Conservation (phyloP, 1,139 yeast genomes). For the Debaryomyces coudertii region DNA sequence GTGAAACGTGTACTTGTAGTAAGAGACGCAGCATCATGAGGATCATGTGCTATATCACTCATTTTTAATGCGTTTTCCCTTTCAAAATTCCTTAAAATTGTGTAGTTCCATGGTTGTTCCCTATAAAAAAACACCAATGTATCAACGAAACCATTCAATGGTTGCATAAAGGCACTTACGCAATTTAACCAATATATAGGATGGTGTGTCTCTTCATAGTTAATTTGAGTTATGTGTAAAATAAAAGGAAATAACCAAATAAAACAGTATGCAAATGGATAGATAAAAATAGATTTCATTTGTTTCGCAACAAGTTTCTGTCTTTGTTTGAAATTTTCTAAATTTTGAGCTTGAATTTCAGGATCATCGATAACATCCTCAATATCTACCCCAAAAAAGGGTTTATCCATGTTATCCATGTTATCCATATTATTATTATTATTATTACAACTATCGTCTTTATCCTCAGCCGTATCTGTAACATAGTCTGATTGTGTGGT, state of each 20-base stretch:
- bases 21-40: slow-evolving; percentile 24
- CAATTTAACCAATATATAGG: slow-evolving; percentile 69
- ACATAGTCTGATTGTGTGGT: background rate
- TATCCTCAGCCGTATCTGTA: background rate
- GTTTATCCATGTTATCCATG: background rate
- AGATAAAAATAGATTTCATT: slow-evolving; percentile 77
- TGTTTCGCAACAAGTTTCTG: slow-evolving; percentile 74
- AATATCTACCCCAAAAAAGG: slow-evolving; percentile 9
- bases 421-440: too few relatives aligned
- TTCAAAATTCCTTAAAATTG: slow-evolving; percentile 45
- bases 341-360: slow-evolving; percentile 60
- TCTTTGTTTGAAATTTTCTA: slow-evolving; percentile 60
- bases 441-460: too few relatives aligned
- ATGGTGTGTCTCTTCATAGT: slow-evolving; percentile 49
- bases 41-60: slow-evolving; percentile 18
- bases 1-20: slow-evolving; percentile 32
- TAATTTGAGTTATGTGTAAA: slow-evolving; percentile 63
- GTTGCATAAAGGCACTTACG: slow-evolving; percentile 75
- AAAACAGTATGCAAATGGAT: slow-evolving; percentile 79
- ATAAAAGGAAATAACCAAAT: slow-evolving; percentile 83
- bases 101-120: slow-evolving; percentile 74
- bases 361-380: slow-evolving; percentile 23
- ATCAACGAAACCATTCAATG: slow-evolving; percentile 79
- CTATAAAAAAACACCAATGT: slow-evolving; percentile 73
- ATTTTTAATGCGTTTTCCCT: slow-evolving; percentile 37